Base-by-base conservation (phyloP, 192 early-diverging fungal species). In the Coemansia sp. region DNA sequence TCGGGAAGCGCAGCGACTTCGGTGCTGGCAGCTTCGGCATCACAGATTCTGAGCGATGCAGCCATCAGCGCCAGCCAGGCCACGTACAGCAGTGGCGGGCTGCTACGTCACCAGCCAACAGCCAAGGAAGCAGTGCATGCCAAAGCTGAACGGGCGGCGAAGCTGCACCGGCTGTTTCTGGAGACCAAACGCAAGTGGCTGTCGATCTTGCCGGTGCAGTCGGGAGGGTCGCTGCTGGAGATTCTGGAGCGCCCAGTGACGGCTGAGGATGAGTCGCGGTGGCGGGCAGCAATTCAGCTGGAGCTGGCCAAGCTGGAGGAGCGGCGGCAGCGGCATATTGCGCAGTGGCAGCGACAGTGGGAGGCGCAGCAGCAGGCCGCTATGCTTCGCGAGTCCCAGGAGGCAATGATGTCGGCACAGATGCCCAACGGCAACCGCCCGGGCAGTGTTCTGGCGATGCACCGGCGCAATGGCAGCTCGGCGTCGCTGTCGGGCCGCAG, bases 171-270 rank as follows among this genome's bases (percentile, higher is more conserved):
- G 5, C 69, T 95, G 31, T 85, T 92, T 50, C 80, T 85, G 7
- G 94, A 96, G 69, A 93, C 94, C 34, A 98, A 97, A 75, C 84
- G 94, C 31, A 82, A 90, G 53, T 82, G 93, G 26, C 73, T 94
- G 40, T 80, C 83, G n/a, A 85, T 95, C 28, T 80, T 97, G 48
- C 86, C 86, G 30, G 82, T 95, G n/a, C 91, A 95, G 73, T 77
- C 82, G 11, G 96, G 94, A 6, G 65, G 76, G 40, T 88, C 87
- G 53, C 71, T 98, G 20, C 81, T 91, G 26, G 90, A 93, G 62
- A 93, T 97, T 44, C 78, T 98, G 12, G 85, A 88, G 58, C 77
- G 84, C 5, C 76, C 85, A 3, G 85, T 90, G 0, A 86, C 88
- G 2, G 61, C 83, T 5, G 76, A 84, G 60, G 88, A 96, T 62